Conservation (phyloP, 768 basidiomycete species). For the Leccinum pellstonianum region DNA sequence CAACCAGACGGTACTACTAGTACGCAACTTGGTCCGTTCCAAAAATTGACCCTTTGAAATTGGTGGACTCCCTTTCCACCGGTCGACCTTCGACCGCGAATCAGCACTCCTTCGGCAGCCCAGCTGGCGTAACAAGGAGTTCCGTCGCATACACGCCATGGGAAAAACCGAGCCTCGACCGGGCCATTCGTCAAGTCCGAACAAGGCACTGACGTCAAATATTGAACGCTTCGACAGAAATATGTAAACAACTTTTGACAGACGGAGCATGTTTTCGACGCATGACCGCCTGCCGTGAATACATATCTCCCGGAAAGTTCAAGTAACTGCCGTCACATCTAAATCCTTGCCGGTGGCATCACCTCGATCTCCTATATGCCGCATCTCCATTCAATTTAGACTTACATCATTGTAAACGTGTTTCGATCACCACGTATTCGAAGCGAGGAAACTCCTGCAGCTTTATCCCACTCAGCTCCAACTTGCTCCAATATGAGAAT, state of each 20-base stretch:
- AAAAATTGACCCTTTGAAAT: neutral
- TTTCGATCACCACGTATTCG: slow-evolving; percentile 2
- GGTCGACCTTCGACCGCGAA: neutral
- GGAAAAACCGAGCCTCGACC: neutral
- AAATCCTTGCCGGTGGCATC: neutral
- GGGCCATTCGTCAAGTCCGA: neutral
- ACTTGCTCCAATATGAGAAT: neutral
- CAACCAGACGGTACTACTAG: neutral
- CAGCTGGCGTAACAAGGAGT: neutral
- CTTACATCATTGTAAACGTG: neutral
- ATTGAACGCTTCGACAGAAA: neutral
- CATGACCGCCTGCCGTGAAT: neutral
- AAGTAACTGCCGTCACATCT: slow-evolving; percentile 4
- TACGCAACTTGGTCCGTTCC: neutral
- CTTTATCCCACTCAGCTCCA: neutral
- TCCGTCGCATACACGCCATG: neutral
- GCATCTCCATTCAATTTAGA: neutral
- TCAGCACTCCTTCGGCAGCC: slow-evolving; percentile 7
- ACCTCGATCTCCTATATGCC: neutral
- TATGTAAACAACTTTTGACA: slow-evolving; percentile 1
- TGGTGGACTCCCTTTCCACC: neutral
- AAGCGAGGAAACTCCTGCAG: slow-evolving; percentile 16
- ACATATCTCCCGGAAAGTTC: neutral
- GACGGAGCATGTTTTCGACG: neutral
- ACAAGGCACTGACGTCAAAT: neutral